These are phyloP conservation scores for Brassica carinata DNA, from an alignment of 345 rosid genomes.

Conservation along the genomic window DNA sequence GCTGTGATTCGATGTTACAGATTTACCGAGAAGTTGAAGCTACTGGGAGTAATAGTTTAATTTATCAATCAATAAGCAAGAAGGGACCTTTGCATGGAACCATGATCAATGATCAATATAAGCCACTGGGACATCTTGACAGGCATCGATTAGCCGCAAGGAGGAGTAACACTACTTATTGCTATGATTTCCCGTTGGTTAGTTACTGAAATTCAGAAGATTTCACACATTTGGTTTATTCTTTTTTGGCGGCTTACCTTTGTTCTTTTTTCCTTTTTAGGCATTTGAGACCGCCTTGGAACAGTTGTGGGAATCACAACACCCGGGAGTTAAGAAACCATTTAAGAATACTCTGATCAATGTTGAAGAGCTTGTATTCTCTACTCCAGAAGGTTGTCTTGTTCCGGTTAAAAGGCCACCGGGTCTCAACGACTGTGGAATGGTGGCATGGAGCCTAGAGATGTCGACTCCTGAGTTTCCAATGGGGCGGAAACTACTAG, in stretches of 20 bases:
- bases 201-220: slow-evolving; percentile 37
- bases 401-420: slow-evolving; percentile 57
- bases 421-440: slow-evolving; percentile 89
- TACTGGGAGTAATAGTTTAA: slow-evolving; percentile 49
- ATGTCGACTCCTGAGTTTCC: slow-evolving; percentile 93
- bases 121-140: slow-evolving; percentile 74
- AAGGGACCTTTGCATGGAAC: slow-evolving; percentile 69
- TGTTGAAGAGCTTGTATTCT: slow-evolving; percentile 80
- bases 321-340: slow-evolving; percentile 48
- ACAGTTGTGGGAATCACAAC: slow-evolving; percentile 73
- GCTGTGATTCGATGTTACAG: slow-evolving; percentile 49
- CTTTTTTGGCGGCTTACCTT: slow-evolving; percentile 1
- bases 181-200: slow-evolving; percentile 97
- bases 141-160: slow-evolving; percentile 82
- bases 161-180: slow-evolving; percentile 84
- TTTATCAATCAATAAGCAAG: slow-evolving; percentile 67
- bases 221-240: background rate
- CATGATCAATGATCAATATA: slow-evolving; percentile 64
- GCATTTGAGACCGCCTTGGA: slow-evolving; percentile 88
- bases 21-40: slow-evolving; percentile 86
- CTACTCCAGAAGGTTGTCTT: slow-evolving; percentile 66
- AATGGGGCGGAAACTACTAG: slow-evolving; percentile 75
- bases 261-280: slow-evolving; percentile 49
- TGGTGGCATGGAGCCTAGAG: slow-evolving; percentile 98
- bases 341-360: slow-evolving; percentile 54